A percentile compares a stretch with the other conserved stretches of the same genome.
phyloP scores from a whole-genome alignment of 352 stramenopile species.

The Phytophthora cactorum region DNA sequence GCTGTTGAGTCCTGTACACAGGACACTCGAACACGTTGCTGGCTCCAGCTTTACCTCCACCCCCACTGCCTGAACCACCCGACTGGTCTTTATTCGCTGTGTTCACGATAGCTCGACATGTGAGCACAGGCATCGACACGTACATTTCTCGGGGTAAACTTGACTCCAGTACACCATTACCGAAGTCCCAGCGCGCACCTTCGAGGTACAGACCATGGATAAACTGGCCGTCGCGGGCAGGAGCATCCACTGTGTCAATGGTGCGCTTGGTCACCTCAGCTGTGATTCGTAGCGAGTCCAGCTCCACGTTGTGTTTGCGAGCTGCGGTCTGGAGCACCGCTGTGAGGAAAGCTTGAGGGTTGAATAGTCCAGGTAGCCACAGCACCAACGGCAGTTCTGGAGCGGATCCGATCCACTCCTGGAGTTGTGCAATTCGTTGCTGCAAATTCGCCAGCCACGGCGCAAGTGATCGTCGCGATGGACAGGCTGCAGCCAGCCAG shows the following conservation, averaged over 20 bases:
- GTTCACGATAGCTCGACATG: slow-evolving; percentile 76
- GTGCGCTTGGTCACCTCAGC: slow-evolving; percentile 91
- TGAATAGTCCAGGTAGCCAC: slow-evolving; percentile 86
- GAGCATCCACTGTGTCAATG: slow-evolving; percentile 79
- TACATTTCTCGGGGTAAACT: slow-evolving; percentile 92
- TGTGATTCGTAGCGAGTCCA: slow-evolving; percentile 78
- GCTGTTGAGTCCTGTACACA: slow-evolving; percentile 92
- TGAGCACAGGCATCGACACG: slow-evolving; percentile 92
- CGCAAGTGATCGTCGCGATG: slow-evolving; percentile 76
- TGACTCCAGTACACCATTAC: slow-evolving; percentile 78
- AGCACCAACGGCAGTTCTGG: slow-evolving; percentile 84
- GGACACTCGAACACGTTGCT: slow-evolving; percentile 82
- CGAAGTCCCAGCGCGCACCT: slow-evolving; percentile 89
- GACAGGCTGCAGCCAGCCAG: slow-evolving; percentile 83
- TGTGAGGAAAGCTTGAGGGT: slow-evolving; percentile 87
- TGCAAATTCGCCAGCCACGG: slow-evolving; percentile 89
- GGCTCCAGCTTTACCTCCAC: slow-evolving; percentile 16
- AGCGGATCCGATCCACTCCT: slow-evolving; percentile 84
- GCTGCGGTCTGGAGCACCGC: slow-evolving; percentile 80
- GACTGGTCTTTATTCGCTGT: slow-evolving; percentile 45
- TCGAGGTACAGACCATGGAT: slow-evolving; percentile 91
- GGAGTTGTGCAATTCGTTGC: slow-evolving; percentile 84
- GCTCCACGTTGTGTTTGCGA: slow-evolving; percentile 78
- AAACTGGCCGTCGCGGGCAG: slow-evolving; percentile 91
- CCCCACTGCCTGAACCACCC: slow-evolving; percentile 17